A percentile compares a stretch with the other conserved stretches of the same genome.
Evolutionary conservation across 331 rosid genomes (phyloP).

Genomic region (Prunus yedoensis): DNA sequence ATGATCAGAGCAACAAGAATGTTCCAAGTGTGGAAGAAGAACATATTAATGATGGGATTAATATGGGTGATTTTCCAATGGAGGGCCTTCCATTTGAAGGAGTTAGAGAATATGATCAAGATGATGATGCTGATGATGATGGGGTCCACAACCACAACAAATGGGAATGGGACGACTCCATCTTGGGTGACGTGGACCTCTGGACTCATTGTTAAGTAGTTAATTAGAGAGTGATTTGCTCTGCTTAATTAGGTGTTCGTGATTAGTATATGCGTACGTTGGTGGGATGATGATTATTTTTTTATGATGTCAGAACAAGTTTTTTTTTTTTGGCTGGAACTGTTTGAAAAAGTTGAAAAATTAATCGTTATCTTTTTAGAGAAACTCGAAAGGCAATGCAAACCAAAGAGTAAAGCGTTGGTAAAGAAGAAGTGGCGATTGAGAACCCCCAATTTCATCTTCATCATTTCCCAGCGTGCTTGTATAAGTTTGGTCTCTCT

Average conservation of each 20-base stretch:
- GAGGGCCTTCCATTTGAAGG: constrained; percentile 36
- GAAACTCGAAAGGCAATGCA: not conserved
- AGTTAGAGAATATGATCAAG: constrained; percentile 16
- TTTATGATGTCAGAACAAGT: too few species aligned
- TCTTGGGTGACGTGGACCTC: constrained; percentile 42
- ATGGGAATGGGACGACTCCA: constrained; percentile 59
- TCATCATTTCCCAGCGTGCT: not conserved
- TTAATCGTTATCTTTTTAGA: not conserved
- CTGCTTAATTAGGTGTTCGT: not conserved
- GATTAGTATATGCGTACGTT: not conserved
- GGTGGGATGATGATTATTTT: too few species aligned
- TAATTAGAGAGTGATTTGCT: constrained; percentile 2
- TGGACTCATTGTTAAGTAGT: constrained; percentile 35
- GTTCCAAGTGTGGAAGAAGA: constrained; percentile 26
- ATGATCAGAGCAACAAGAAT: not conserved
- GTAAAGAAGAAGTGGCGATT: too few species aligned
- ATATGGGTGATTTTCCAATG: constrained; percentile 18
- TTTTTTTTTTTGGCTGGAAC: too few species aligned
- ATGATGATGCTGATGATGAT: not conserved
- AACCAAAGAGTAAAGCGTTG: not conserved
- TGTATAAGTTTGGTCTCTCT: not conserved
- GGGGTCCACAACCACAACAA: constrained; percentile 22
- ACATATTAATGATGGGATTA: not conserved
- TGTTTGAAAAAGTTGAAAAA: too few species aligned
- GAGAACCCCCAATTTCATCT: not conserved